These are phyloP conservation scores for Lathyrus sativus DNA, from an alignment of 306 rosid genomes.

Conservation along the genomic window DNA sequence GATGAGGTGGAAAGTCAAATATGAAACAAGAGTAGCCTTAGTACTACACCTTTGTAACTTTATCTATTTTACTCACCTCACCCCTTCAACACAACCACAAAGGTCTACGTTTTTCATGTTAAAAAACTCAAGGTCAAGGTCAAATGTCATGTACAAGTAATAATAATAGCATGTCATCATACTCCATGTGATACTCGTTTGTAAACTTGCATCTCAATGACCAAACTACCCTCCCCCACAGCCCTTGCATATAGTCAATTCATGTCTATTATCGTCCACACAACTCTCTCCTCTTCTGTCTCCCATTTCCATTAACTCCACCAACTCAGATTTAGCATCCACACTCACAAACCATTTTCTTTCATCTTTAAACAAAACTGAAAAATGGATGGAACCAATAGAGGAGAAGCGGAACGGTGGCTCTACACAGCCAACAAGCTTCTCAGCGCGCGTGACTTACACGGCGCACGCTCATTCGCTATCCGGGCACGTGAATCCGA, in stretches of 20 bases:
- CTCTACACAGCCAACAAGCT: conserved; percentile 78
- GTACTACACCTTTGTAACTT: neutral
- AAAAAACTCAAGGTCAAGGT: conserved; percentile 8
- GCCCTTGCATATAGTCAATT: neutral
- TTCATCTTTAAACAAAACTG: neutral
- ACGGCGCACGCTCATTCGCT: conserved; percentile 78
- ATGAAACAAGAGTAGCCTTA: neutral
- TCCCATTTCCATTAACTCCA: conserved; percentile 1
- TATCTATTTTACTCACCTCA: neutral
- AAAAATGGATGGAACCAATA: conserved; percentile 34
- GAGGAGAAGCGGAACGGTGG: conserved; percentile 90
- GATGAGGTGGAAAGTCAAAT: neutral
- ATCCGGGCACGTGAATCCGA: conserved; percentile 85
- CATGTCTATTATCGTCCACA: conserved; percentile 19
- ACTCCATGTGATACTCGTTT: conserved; percentile 39
- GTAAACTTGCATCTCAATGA: neutral
- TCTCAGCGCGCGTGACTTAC: conserved; percentile 70
- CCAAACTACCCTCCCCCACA: conserved; percentile 24
- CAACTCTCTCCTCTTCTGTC: neutral
- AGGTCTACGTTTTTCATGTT: neutral
- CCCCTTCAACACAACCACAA: neutral
- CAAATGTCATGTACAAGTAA: neutral
- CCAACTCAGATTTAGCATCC: neutral
- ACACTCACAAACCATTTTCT: neutral
- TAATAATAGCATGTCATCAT: neutral